Evolutionary conservation across 1,284 basidiomycete species (phyloP).

Genomic region (Cystobasidiaceae sp.): DNA sequence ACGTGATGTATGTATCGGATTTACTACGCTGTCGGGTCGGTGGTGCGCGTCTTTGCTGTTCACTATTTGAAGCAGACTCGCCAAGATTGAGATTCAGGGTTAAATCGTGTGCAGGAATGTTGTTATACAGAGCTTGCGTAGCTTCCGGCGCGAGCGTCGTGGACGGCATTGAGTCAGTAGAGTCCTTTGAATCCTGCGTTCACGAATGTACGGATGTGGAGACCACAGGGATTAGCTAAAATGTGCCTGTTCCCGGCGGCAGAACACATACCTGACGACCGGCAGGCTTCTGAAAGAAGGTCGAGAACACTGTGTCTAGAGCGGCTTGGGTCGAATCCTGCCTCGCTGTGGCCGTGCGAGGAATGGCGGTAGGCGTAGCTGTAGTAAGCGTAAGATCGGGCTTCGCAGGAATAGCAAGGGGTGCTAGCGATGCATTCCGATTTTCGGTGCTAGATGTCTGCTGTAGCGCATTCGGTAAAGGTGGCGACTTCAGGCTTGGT

Average conservation of each 20-base stretch:
- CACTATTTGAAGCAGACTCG: too few relatives aligned
- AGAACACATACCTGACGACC: constrained; percentile 11
- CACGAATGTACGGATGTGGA: too few relatives aligned
- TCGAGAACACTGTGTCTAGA: constrained; percentile 28
- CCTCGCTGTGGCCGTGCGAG: constrained; percentile 16
- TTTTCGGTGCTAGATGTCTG: constrained; percentile 6
- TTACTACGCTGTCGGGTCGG: constrained; percentile 24
- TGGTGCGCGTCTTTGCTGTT: neutral
- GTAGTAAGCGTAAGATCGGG: constrained; percentile 26
- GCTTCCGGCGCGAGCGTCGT: neutral
- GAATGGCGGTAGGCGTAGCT: constrained; percentile 29
- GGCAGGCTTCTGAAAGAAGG: constrained; percentile 19
- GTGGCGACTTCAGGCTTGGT: constrained; percentile 20
- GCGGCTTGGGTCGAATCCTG: constrained; percentile 31
- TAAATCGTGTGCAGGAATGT: constrained; percentile 9
- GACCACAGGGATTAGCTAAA: too few relatives aligned
- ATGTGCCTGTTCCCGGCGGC: too few relatives aligned
- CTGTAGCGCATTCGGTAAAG: constrained; percentile 1
- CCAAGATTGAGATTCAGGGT: constrained; percentile 24
- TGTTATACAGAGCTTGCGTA: constrained; percentile 16
- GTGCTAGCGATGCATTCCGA: constrained; percentile 11
- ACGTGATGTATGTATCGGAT: constrained; percentile 27
- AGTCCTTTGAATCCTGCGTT: constrained; percentile 16
- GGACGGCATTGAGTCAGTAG: constrained; percentile 19
- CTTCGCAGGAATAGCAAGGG: constrained; percentile 17